phyloP scores from a whole-genome alignment of 768 basidiomycete genomes.

The Peribolospora kevripleyi region DNA sequence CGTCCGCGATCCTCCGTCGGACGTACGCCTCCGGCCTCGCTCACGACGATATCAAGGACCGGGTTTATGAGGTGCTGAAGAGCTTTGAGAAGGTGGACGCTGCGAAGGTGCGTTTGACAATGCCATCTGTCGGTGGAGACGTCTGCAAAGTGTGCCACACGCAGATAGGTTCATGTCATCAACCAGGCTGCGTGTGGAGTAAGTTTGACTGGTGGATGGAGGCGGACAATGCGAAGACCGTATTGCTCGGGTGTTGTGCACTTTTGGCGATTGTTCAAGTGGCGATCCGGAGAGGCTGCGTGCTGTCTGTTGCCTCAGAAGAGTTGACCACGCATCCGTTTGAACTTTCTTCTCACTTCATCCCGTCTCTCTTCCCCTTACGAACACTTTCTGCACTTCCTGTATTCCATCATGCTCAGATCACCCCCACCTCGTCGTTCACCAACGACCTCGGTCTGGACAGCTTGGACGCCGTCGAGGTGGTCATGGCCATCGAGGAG shows the following conservation, averaged over 20 bases:
- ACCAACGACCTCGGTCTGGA: slow-evolving; percentile 69
- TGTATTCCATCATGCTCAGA: slow-evolving; percentile 22
- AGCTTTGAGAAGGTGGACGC: slow-evolving; percentile 70
- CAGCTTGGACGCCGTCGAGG: slow-evolving; percentile 89
- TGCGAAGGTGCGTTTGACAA: slow-evolving; percentile 32
- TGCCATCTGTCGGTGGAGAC: background rate
- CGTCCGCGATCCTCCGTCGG: background rate
- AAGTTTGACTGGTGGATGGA: background rate
- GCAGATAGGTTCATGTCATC: too few relatives aligned
- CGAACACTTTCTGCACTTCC: background rate
- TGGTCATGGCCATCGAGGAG: slow-evolving; percentile 99
- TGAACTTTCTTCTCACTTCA: background rate
- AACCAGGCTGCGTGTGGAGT: background rate
- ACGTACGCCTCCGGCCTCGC: slow-evolving; percentile 44
- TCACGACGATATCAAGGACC: slow-evolving; percentile 40
- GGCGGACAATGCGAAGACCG: too few relatives aligned
- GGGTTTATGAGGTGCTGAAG: slow-evolving; percentile 62
- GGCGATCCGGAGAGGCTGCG: too few relatives aligned
- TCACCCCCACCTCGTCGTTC: slow-evolving; percentile 42
- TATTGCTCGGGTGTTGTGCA: background rate
- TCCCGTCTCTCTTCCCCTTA: background rate
- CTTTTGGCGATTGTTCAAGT: too few relatives aligned
- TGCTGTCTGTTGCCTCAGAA: slow-evolving; percentile 1
- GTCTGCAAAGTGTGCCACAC: too few relatives aligned
- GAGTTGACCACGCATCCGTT: background rate